These are phyloP conservation scores for Globisporangium viniferum DNA, from an alignment of 352 stramenopile genomes.

Conservation along the genomic window DNA sequence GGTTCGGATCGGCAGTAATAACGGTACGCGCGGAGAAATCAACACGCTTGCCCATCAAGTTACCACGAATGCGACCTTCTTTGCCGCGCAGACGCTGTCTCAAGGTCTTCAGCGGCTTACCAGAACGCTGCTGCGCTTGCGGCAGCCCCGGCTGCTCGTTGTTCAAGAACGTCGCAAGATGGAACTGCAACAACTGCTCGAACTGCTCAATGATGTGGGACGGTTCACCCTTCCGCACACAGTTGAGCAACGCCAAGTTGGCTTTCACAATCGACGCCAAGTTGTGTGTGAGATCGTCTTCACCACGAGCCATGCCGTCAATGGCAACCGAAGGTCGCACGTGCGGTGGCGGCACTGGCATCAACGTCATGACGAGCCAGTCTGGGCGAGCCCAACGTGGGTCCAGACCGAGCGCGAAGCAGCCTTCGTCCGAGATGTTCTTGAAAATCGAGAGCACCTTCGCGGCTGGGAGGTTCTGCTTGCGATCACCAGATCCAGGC, in stretches of 20 bases:
- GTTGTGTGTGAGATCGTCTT: conserved; percentile 99
- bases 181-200: conserved; percentile 84
- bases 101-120: conserved; percentile 98
- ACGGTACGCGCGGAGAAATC: conserved; percentile 99
- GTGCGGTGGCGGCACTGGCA: conserved; percentile 97
- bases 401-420: conserved; percentile 93
- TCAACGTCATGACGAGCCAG: conserved; percentile 98
- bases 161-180: conserved; percentile 94
- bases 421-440: conserved; percentile 97
- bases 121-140: conserved; percentile 95
- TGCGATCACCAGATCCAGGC: conserved; percentile 93
- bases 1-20: conserved; percentile 99
- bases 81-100: conserved; percentile 96
- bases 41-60: conserved; percentile 99
- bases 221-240: conserved; percentile 93
- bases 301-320: conserved; percentile 90
- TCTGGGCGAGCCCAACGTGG: conserved; percentile 94
- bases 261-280: conserved; percentile 98
- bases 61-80: conserved; percentile 98
- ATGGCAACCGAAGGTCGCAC: conserved; percentile 96
- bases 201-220: conserved; percentile 96
- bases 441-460: conserved; percentile 96
- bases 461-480: conserved; percentile 95
- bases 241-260: conserved; percentile 95
- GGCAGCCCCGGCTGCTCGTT: conserved; percentile 96